Evolutionary conservation across 2,329 filamentous ascomycete genomes (phyloP).

Genomic region (Gaeumannomyces tritici): DNA sequence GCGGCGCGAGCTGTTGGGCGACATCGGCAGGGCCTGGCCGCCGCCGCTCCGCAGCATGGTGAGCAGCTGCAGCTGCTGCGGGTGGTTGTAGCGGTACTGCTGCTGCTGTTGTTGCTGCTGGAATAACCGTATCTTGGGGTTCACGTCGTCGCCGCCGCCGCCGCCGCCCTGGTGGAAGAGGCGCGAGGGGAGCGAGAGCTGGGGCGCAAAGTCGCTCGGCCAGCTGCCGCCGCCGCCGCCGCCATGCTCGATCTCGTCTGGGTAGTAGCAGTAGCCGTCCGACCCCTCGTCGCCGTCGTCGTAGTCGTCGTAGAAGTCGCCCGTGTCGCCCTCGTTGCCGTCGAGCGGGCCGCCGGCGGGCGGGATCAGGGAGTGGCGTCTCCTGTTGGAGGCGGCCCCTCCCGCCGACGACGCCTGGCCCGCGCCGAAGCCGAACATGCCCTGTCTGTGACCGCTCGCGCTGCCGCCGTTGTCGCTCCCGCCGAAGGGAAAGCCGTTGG

Average conservation of each 20-base stretch:
- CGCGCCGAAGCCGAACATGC: background rate
- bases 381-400: background rate
- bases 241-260: background rate
- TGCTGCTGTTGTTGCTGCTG: background rate
- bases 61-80: background rate
- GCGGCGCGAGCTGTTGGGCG: conserved; percentile 3
- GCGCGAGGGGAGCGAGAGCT: background rate
- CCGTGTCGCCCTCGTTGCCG: background rate
- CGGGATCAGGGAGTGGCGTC: background rate
- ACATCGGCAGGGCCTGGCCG: background rate
- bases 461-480: background rate
- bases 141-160: no score
- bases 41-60: background rate
- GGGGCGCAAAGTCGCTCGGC: background rate
- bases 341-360: background rate
- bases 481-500: background rate
- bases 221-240: background rate
- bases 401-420: background rate
- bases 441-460: background rate
- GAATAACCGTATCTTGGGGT: background rate
- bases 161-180: background rate
- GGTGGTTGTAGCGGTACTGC: background rate
- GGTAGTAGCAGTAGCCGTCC: background rate
- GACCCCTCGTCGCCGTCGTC: background rate
- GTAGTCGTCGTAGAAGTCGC: background rate